Conservation (phyloP, 352 stramenopile species). For the Pythium periplocum region DNA sequence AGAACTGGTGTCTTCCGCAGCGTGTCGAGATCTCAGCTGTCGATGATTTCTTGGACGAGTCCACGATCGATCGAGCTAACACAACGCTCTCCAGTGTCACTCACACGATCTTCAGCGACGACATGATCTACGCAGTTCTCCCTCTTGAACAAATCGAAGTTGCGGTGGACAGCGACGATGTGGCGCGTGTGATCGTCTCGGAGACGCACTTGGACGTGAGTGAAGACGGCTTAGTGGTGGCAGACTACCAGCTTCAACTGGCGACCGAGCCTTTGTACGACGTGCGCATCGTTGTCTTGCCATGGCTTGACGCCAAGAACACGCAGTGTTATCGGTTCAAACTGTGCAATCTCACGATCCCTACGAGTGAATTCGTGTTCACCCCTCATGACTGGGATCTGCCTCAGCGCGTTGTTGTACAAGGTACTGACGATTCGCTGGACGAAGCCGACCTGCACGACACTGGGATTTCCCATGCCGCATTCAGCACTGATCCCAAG, state of each 20-base stretch:
- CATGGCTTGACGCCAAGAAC: slow-evolving; percentile 53
- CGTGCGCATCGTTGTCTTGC: slow-evolving; percentile 56
- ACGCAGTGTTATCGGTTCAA: slow-evolving; percentile 71
- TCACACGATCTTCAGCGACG: slow-evolving; percentile 57
- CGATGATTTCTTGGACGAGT: slow-evolving; percentile 61
- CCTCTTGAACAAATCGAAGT: slow-evolving; percentile 32
- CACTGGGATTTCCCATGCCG: slow-evolving; percentile 64
- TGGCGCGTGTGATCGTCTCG: slow-evolving; percentile 55
- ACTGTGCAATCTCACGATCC: slow-evolving; percentile 66
- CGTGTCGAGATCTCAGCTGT: slow-evolving; percentile 37
- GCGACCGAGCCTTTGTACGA: slow-evolving; percentile 54
- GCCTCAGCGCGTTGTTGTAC: slow-evolving; percentile 40
- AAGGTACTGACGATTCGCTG: slow-evolving; percentile 56
- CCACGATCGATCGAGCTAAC: slow-evolving; percentile 28
- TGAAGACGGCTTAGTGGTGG: slow-evolving; percentile 38
- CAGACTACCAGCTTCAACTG: slow-evolving; percentile 44
- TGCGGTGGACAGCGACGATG: slow-evolving; percentile 54
- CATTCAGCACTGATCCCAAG: slow-evolving; percentile 62
- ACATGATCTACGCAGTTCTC: slow-evolving; percentile 52
- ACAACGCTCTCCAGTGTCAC: slow-evolving; percentile 59
- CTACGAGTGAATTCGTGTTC: slow-evolving; percentile 45
- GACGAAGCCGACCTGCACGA: slow-evolving; percentile 61
- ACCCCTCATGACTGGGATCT: slow-evolving; percentile 62
- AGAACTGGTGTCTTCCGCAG: slow-evolving; percentile 67
- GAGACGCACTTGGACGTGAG: slow-evolving; percentile 44